phyloP scores from a whole-genome alignment of 2,329 filamentous ascomycete genomes.

The Penicillium sp. region DNA sequence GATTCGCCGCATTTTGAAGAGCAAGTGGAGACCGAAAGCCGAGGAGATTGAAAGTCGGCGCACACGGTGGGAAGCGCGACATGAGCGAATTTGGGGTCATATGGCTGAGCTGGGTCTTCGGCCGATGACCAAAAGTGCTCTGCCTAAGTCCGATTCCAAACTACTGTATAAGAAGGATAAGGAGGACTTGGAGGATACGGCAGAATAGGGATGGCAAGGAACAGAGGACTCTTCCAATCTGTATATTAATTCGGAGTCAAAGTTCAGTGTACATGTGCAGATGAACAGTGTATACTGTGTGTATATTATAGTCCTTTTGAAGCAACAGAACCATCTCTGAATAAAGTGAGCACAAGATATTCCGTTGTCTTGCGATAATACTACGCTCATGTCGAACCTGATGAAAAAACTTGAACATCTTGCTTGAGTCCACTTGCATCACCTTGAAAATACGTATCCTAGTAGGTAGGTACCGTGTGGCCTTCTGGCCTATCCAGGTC shows the following conservation, averaged over 20 bases:
- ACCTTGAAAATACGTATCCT: too few species aligned
- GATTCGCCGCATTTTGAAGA: slow-evolving; percentile 77
- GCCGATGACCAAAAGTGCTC: slow-evolving; percentile 51
- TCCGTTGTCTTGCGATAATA: too few species aligned
- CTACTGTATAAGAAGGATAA: slow-evolving; percentile 25
- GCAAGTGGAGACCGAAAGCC: slow-evolving; percentile 47
- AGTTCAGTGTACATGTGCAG: background rate
- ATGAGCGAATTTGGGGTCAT: slow-evolving; percentile 48
- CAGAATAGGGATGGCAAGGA: background rate
- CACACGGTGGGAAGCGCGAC: slow-evolving; percentile 46
- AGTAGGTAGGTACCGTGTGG: too few species aligned
- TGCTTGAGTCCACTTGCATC: too few species aligned
- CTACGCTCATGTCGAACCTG: too few species aligned
- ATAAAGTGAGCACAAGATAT: background rate
- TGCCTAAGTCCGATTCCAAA: slow-evolving; percentile 25
- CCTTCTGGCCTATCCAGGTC: too few species aligned
- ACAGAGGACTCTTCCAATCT: background rate
- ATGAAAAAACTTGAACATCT: too few species aligned
- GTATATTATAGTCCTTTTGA: background rate
- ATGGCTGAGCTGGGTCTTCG: slow-evolving; percentile 54
- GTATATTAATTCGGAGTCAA: background rate
- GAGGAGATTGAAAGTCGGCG: slow-evolving; percentile 41
- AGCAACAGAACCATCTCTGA: background rate
- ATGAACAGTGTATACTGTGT: background rate
- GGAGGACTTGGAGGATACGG: slow-evolving; percentile 2